phyloP scores from a whole-genome alignment of 2,329 filamentous ascomycete genomes.

The Colletotrichum sansevieriae region DNA sequence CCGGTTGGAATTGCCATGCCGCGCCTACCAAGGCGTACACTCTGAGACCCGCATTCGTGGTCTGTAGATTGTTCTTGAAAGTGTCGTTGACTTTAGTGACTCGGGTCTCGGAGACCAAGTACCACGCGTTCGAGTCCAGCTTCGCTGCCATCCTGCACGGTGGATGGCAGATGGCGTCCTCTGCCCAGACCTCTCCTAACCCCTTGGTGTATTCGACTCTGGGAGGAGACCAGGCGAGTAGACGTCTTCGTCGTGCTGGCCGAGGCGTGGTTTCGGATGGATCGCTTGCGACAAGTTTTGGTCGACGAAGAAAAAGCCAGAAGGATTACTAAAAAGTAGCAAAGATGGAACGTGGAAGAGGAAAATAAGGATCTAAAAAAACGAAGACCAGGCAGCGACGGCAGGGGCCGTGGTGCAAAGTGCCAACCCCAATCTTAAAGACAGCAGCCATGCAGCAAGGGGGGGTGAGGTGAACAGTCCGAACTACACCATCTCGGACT shows the following conservation, averaged over 20 bases:
- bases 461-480: not conserved
- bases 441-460: not conserved
- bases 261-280: not conserved
- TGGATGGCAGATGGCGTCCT: too few relatives aligned
- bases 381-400: not conserved
- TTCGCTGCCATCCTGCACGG: constrained; percentile 42
- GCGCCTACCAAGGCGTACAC: constrained; percentile 42
- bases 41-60: constrained; percentile 42
- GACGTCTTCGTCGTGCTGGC: not conserved
- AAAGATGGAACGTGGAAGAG: not conserved
- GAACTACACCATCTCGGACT: constrained; percentile 19
- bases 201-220: too few relatives aligned
- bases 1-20: constrained; percentile 50
- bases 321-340: not conserved
- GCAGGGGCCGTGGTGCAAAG: not conserved
- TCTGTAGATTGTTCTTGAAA: constrained; percentile 37
- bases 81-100: constrained; percentile 47
- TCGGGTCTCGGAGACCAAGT: constrained; percentile 51
- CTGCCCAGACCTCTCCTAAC: too few relatives aligned
- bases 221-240: too few relatives aligned
- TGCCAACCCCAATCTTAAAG: constrained; percentile 20
- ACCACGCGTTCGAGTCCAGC: constrained; percentile 53
- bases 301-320: not conserved
- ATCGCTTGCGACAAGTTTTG: not conserved
- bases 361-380: not conserved